These are phyloP conservation scores for Trypanosoma platydactyli DNA, from an alignment of 208 protist species.

Conservation along the genomic window DNA sequence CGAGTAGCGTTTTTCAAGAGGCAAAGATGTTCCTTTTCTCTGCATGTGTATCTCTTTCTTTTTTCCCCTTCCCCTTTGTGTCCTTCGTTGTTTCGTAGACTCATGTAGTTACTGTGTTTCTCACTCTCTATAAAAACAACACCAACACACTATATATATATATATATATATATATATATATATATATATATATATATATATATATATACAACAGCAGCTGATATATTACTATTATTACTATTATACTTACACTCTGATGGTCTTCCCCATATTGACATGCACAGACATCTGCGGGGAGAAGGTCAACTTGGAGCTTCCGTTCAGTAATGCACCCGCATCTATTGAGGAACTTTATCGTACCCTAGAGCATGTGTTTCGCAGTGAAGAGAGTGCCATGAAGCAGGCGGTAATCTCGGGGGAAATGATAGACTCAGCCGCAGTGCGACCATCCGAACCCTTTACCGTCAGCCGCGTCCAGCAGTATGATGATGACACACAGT, in stretches of 20 bases:
- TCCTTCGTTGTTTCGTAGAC: too few species aligned
- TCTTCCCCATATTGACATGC: slow-evolving; percentile 65
- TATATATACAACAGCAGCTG: not conserved
- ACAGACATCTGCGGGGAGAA: slow-evolving; percentile 74
- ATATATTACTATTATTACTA: not conserved
- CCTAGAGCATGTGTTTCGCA: slow-evolving; percentile 60
- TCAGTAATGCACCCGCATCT: slow-evolving; percentile 47
- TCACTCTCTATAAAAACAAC: too few species aligned
- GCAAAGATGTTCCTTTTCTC: slow-evolving; percentile 8
- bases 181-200: too few species aligned
- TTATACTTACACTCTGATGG: slow-evolving; percentile 23
- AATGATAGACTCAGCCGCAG: not conserved
- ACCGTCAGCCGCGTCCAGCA: slow-evolving; percentile 63
- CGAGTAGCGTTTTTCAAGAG: too few species aligned
- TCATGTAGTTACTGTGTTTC: too few species aligned
- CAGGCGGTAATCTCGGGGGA: slow-evolving; percentile 33
- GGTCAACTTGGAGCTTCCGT: slow-evolving; percentile 78
- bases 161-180: too few species aligned
- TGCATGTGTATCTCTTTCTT: not conserved
- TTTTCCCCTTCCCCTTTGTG: not conserved
- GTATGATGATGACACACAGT: slow-evolving; percentile 71
- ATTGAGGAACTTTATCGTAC: slow-evolving; percentile 48
- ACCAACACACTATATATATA: too few species aligned
- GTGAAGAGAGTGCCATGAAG: slow-evolving; percentile 68
- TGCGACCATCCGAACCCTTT: slow-evolving; percentile 70